Conservation (phyloP, 2,329 filamentous ascomycete species). For the Zopfia rhizophila region DNA sequence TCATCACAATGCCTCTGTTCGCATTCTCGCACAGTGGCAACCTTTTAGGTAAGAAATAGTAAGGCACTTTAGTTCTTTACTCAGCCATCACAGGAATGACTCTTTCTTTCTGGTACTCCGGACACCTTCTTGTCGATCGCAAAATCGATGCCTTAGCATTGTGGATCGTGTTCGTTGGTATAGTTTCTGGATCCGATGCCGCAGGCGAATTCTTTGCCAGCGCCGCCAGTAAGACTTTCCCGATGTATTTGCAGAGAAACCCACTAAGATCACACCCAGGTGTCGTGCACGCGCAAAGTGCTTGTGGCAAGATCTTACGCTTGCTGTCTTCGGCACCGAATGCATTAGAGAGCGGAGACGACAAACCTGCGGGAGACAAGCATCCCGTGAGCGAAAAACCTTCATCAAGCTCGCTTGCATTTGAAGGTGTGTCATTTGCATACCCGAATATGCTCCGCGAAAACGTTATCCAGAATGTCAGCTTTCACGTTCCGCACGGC, state of each 20-base stretch:
- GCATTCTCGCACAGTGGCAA: slow-evolving; percentile 18
- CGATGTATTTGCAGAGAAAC: no score
- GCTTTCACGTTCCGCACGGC: slow-evolving; percentile 1
- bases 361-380: no score
- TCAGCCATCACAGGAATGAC: slow-evolving; percentile 10
- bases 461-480: background rate
- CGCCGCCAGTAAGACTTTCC: slow-evolving; percentile 5
- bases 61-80: background rate
- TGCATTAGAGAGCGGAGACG: no score
- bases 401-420: no score
- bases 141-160: slow-evolving; percentile 11
- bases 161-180: slow-evolving; percentile 12
- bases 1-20: slow-evolving; percentile 14
- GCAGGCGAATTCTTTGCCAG: slow-evolving; percentile 15
- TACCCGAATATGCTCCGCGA: background rate
- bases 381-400: slow-evolving; percentile 2
- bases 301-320: no score
- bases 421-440: no score
- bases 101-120: slow-evolving; percentile 16
- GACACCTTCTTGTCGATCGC: slow-evolving; percentile 1
- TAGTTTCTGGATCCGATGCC: slow-evolving; percentile 12
- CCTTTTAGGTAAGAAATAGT: slow-evolving; percentile 5
- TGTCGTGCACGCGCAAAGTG: no score
- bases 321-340: no score
- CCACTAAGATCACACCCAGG: no score